phyloP scores from a whole-genome alignment of 768 basidiomycete species.

The Mycena indigotica region DNA sequence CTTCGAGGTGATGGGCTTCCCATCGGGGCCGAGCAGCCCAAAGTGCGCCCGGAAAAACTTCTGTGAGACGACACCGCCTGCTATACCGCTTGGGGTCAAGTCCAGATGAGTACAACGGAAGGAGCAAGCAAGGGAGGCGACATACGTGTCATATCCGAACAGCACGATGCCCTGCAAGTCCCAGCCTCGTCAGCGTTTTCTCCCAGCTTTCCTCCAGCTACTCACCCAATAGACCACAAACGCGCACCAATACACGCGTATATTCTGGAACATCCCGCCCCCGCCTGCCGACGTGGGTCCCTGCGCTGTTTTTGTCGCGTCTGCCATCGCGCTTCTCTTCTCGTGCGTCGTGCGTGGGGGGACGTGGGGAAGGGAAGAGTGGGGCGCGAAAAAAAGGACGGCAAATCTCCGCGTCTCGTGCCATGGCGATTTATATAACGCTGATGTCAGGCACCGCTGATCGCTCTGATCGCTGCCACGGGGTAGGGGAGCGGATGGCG shows the following conservation, averaged over 20 bases:
- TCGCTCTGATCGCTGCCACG: too few relatives aligned
- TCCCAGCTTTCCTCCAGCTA: neutral
- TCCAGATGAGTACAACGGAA: neutral
- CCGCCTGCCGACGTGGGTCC: too few relatives aligned
- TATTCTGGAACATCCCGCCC: slow-evolving; percentile 57
- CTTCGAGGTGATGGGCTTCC: slow-evolving; percentile 25
- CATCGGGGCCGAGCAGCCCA: slow-evolving; percentile 51
- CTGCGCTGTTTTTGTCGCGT: too few relatives aligned
- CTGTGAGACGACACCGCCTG: slow-evolving; percentile 71
- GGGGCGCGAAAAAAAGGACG: neutral
- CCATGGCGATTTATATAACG: too few relatives aligned
- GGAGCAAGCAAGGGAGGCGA: slow-evolving; percentile 9
- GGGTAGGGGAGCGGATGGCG: too few relatives aligned
- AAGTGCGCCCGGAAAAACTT: slow-evolving; percentile 65
- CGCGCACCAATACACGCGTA: slow-evolving; percentile 72
- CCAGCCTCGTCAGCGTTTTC: neutral
- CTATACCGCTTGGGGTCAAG: slow-evolving; percentile 25
- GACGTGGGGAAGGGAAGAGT: neutral
- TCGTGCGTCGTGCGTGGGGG: neutral
- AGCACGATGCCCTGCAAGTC: slow-evolving; percentile 53
- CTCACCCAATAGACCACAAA: slow-evolving; percentile 69
- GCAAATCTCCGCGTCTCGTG: neutral
- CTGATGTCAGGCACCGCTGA: neutral
- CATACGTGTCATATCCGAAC: slow-evolving; percentile 79
- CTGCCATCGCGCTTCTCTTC: neutral